Evolutionary conservation across 2,329 filamentous ascomycete genomes (phyloP).

Genomic region (Xylaria sp.): DNA sequence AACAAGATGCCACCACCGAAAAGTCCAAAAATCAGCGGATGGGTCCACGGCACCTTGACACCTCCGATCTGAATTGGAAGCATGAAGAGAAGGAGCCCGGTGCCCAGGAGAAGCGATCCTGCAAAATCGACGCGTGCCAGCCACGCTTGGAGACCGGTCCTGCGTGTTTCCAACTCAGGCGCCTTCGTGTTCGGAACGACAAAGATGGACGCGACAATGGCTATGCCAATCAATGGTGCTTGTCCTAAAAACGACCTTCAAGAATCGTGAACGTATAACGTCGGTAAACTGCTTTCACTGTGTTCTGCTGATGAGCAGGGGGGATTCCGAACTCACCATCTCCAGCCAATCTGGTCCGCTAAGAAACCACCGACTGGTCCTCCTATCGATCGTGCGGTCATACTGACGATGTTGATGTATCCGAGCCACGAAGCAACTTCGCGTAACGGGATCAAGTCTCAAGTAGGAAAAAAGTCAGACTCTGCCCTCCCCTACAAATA

Average conservation of each 20-base stretch:
- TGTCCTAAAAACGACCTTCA: conserved; percentile 52
- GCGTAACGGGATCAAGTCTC: conserved; percentile 47
- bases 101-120: conserved; percentile 44
- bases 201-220: conserved; percentile 37
- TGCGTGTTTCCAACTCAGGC: conserved; percentile 5
- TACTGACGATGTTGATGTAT: conserved; percentile 49
- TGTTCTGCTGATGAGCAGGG: no score
- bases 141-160: conserved; percentile 28
- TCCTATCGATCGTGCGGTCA: conserved; percentile 46
- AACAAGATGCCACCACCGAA: conserved; percentile 30
- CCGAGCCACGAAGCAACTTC: conserved; percentile 51
- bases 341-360: conserved; percentile 59
- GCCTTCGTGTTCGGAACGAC: conserved; percentile 33
- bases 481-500: no score
- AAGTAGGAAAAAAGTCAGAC: background rate
- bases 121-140: conserved; percentile 54
- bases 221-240: conserved; percentile 48
- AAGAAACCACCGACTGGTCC: conserved; percentile 56
- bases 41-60: conserved; percentile 35
- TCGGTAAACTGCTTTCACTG: background rate
- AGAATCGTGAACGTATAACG: background rate
- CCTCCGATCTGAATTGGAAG: conserved; percentile 39
- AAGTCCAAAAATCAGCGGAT: conserved; percentile 32
- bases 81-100: conserved; percentile 35
- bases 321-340: conserved; percentile 44